Base-by-base conservation (phyloP, 495 filamentous ascomycete species). In the Glarea lozoyensis region DNA sequence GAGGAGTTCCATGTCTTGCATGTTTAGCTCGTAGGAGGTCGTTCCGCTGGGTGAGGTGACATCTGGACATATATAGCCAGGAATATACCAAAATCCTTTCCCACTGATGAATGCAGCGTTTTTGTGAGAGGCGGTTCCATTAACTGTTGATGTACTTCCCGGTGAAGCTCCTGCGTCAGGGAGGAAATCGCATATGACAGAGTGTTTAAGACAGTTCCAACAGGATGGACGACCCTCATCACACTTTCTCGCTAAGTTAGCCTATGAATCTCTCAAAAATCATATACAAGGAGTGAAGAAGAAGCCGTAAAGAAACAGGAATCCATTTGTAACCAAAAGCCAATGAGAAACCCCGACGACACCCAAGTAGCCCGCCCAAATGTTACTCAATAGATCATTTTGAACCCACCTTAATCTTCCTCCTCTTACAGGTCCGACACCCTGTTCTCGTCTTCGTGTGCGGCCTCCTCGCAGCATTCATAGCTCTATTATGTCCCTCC, bases 401-500 rank as follows among this genome's bases (percentile, higher is more conserved):
- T 10, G 3, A 13, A 25, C 44, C 18, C 32, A 59, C 60, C 55
- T 64, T 64, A 40, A 64, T 63, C 42, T 64, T 64, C 13, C 61
- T 31, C 10, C 51, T 34, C 45, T 64, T 64, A 40, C 61, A 64
- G 3, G 40, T 53, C 9, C 45, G 32, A 32, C 61, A 64, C 11
- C 61, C 61, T 4, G 60, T 61, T 30, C 61, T 56, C 44, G 58
- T 63, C 56, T 64, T 64, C 18, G 42, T 48, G 37, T 64, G 60
- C 12, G 42, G 19, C n/a, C 22, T 24, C 15, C 41, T 4, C 30
- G 41, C n/a, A 34, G 31, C n/a, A 6, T 29, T 29, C 25, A 29
- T 7, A 7, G n/a, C n/a, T 29, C n/a, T 29, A 7, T 29, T n/a
- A 29, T n/a, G 7, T 29, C 25, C 25, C n/a, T 29, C 25, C 25